Base-by-base conservation (phyloP, 306 rosid genomes). In the Prunus armeniaca region DNA sequence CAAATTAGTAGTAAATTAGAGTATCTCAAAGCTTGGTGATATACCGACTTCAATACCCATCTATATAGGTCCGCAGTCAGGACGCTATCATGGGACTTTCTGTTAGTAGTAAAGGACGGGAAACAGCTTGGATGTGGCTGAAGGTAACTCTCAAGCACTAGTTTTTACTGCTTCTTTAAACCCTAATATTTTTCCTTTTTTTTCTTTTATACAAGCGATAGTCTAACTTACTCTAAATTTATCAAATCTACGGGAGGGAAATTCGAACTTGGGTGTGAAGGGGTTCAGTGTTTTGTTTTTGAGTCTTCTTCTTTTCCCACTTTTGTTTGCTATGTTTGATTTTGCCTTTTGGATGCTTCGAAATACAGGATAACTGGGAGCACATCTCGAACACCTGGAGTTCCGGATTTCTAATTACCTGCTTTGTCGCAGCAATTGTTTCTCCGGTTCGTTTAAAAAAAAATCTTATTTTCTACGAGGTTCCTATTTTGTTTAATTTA, bases 61-160 rank as follows among this genome's bases (percentile, higher is more conserved):
- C 9, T 22, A 65, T 76, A 49, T 57, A 93, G 97, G 98, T 91
- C 69, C 94, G 97, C 9, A 91, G 87, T 78, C 98, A 94, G 83
- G 98, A 93, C 82, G 97, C 87, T 73, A 80, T 86, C 76, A 79
- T 71, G 68, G 98, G 98, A 76, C 87, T 91, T 15, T 75, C 81
- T 78, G 88, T 88, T 74, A 56, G 84, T 71, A 49, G 45, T 56
- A 81, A 90, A 73, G 98, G 96, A 72, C 91, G 96, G 69, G 97
- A 93, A 54, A 79, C 88, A 63, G 93, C 96, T 74, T 93, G 98
- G 98, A 52, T 81, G 10, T 91, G 97, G 98, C 78, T 93, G 76
- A 87, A 93, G 98, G 98, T 85, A 83, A 68, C 82, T 51, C 76
- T 71, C 73, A 61, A 74, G 27, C 73, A 72, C 52, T 45, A 30